phyloP scores from a whole-genome alignment of 345 rosid species.

The Eucalyptus viminalis region DNA sequence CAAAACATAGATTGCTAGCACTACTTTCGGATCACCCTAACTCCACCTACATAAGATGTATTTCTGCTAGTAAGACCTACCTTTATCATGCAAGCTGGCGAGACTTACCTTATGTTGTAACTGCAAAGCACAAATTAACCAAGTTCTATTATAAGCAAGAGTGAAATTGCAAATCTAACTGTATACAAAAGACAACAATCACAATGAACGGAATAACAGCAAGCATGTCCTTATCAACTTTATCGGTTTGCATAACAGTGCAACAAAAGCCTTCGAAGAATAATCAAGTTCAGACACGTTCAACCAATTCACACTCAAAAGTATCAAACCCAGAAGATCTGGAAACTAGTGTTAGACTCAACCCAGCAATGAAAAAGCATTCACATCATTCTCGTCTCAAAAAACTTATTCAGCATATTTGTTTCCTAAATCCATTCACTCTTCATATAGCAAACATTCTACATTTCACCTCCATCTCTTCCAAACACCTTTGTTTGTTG shows the following conservation, averaged over 20 bases:
- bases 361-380: neutral
- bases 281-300: neutral
- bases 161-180: neutral
- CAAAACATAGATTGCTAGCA: neutral
- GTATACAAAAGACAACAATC: neutral
- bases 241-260: neutral
- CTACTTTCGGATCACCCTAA: neutral
- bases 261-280: neutral
- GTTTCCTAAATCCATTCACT: neutral
- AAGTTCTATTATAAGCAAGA: neutral
- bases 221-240: neutral
- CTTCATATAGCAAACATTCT: neutral
- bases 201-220: neutral
- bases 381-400: neutral
- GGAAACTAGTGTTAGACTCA: neutral
- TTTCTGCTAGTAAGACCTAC: slow-evolving; percentile 9
- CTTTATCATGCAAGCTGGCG: slow-evolving; percentile 95
- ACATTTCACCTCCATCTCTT: neutral
- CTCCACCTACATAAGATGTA: neutral
- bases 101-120: slow-evolving; percentile 42
- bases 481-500: neutral
- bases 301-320: neutral
- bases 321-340: neutral
- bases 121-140: slow-evolving; percentile 16
- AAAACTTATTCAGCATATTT: neutral